phyloP scores from a whole-genome alignment of 805 yeast species.

The Candida pseudoglaebosa region DNA sequence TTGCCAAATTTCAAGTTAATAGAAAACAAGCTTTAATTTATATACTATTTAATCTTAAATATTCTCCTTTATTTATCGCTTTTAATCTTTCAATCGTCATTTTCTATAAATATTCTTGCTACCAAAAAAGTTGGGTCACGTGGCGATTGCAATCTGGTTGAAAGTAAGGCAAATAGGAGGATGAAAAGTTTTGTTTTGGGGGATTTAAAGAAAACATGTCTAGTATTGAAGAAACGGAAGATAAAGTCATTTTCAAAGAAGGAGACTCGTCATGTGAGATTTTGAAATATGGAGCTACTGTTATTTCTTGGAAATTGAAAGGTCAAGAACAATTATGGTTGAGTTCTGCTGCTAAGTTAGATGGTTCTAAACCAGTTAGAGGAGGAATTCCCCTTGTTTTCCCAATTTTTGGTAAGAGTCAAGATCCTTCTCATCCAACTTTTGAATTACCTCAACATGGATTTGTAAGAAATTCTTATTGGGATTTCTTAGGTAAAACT shows the following conservation, averaged over 20 bases:
- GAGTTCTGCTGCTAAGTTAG: slow-evolving; percentile 72
- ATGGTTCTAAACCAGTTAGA: slow-evolving; percentile 91
- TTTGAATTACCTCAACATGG: slow-evolving; percentile 89
- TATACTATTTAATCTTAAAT: too few species aligned
- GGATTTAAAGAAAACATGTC: slow-evolving; percentile 42
- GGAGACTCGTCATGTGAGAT: slow-evolving; percentile 58
- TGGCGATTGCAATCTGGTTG: neutral
- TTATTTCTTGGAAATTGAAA: slow-evolving; percentile 69
- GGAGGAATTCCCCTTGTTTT: slow-evolving; percentile 97
- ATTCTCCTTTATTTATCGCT: too few species aligned
- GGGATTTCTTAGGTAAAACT: slow-evolving; percentile 94
- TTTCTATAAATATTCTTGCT: too few species aligned
- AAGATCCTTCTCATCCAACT: slow-evolving; percentile 50
- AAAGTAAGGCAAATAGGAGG: neutral
- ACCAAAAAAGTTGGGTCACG: neutral
- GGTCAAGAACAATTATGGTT: slow-evolving; percentile 84
- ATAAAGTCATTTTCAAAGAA: slow-evolving; percentile 52
- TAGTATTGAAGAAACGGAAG: slow-evolving; percentile 57
- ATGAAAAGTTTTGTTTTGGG: neutral
- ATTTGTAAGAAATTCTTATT: slow-evolving; percentile 81
- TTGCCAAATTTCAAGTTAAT: too few species aligned
- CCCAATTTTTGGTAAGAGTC: slow-evolving; percentile 82
- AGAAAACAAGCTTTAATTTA: too few species aligned
- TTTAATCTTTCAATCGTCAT: too few species aligned
- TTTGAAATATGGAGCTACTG: slow-evolving; percentile 84